Evolutionary conservation across 257 asterid species (phyloP).

Genomic region (Scutellaria barbata): DNA sequence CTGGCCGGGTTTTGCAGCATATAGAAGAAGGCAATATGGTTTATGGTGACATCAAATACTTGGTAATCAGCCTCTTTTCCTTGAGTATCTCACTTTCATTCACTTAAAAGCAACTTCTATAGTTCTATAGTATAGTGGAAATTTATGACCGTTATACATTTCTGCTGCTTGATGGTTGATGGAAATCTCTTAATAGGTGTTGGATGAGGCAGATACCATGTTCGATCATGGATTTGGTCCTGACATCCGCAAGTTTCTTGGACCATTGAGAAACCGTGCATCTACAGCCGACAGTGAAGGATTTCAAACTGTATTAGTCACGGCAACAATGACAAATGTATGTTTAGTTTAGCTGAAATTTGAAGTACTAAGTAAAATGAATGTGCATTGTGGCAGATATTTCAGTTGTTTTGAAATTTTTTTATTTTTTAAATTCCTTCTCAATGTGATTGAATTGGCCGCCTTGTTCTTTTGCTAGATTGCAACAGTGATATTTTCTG

Average conservation of each 20-base stretch:
- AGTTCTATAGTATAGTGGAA: not conserved
- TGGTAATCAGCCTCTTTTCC: constrained; percentile 53
- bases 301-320: constrained; percentile 89
- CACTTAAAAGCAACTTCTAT: constrained; percentile 11
- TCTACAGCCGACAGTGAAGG: constrained; percentile 66
- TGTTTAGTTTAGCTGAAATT: constrained; percentile 21
- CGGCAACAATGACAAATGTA: constrained; percentile 99
- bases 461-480: constrained; percentile 10
- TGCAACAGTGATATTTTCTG: not conserved
- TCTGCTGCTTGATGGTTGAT: constrained; percentile 34
- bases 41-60: constrained; percentile 91
- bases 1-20: constrained; percentile 96
- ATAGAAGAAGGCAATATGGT: constrained; percentile 94
- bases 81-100: constrained; percentile 24
- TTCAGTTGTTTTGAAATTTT: not conserved
- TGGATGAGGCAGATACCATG: constrained; percentile 99
- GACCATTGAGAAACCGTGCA: constrained; percentile 84
- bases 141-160: constrained; percentile 1
- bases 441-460: constrained; percentile 7
- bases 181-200: constrained; percentile 60
- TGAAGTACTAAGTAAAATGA: constrained; percentile 2
- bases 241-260: constrained; percentile 87
- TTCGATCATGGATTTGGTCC: constrained; percentile 99
- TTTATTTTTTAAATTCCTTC: not conserved
- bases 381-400: not conserved